Conservation (phyloP, 192 early-diverging fungal species). For the Phlyctochytrium arcticum region DNA sequence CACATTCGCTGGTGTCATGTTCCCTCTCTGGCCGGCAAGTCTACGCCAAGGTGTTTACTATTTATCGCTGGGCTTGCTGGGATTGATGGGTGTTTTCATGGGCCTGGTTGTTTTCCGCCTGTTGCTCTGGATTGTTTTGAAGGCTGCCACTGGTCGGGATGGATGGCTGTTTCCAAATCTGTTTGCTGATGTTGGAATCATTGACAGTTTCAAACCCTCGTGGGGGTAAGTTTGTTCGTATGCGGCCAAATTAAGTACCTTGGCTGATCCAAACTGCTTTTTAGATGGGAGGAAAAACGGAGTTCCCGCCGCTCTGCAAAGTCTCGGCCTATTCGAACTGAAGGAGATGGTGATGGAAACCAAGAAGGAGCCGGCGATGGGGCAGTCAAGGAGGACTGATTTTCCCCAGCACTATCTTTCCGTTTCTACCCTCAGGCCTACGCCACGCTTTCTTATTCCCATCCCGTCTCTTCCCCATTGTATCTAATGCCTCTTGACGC, state of each 20-base stretch:
- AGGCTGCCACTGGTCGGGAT: constrained; percentile 68
- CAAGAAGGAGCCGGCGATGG: no score
- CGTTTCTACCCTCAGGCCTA: no score
- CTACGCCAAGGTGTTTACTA: constrained; percentile 88
- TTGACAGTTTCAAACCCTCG: constrained; percentile 90
- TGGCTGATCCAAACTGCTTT: background rate
- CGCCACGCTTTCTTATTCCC: no score
- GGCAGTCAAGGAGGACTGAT: no score
- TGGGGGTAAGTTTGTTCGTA: constrained; percentile 61
- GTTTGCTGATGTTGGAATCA: constrained; percentile 91
- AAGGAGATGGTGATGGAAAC: no score
- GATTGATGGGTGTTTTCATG: constrained; percentile 87
- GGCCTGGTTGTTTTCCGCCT: constrained; percentile 81
- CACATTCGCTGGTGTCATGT: constrained; percentile 91
- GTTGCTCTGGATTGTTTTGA: constrained; percentile 75
- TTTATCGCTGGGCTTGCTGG: constrained; percentile 73
- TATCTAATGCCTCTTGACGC: no score
- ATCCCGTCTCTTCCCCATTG: no score
- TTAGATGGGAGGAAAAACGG: background rate
- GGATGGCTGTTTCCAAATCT: constrained; percentile 97
- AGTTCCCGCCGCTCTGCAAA: no score
- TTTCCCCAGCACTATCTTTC: no score
- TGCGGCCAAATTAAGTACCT: background rate
- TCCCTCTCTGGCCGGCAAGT: constrained; percentile 89
- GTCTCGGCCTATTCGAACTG: no score